These are phyloP conservation scores for Spathaspora arborariae DNA, from an alignment of 805 yeast species.

Conservation along the genomic window DNA sequence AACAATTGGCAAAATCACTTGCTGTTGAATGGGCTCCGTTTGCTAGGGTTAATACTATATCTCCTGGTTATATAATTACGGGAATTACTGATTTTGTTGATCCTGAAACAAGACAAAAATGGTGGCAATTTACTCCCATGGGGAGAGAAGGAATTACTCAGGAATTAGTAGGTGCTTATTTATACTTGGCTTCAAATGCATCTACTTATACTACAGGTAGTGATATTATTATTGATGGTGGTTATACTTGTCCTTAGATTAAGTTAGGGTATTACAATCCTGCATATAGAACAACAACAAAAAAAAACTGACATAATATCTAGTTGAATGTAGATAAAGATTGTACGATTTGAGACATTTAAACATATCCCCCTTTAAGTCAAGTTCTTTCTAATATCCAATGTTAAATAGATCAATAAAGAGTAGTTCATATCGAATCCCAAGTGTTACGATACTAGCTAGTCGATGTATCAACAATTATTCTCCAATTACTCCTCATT, in stretches of 20 bases:
- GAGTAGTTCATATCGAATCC: neutral
- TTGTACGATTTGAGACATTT: neutral
- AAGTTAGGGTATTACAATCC: neutral
- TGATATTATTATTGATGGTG: conserved; percentile 77
- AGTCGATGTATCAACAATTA: neutral
- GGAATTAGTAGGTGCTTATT: conserved; percentile 63
- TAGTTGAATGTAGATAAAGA: neutral
- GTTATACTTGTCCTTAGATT: conserved; percentile 35
- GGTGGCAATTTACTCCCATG: conserved; percentile 39
- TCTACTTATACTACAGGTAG: conserved; percentile 76
- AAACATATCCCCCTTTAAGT: too few species aligned
- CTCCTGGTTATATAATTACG: conserved; percentile 45
- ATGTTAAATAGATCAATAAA: neutral
- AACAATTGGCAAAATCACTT: conserved; percentile 70
- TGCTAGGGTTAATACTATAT: conserved; percentile 76
- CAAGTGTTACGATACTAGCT: neutral
- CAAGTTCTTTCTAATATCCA: neutral
- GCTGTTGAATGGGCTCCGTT: conserved; percentile 83
- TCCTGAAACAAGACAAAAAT: conserved; percentile 26
- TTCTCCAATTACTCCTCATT: conserved; percentile 20
- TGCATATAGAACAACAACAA: too few species aligned
- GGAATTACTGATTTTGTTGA: conserved; percentile 35
- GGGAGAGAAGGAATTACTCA: conserved; percentile 42
- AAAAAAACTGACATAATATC: too few species aligned
- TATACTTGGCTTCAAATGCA: conserved; percentile 78